A percentile compares a stretch with the other conserved stretches of the same genome.
Evolutionary conservation across 2,329 filamentous ascomycete genomes (phyloP).

Genomic region (Hymenoscyphus albidus): DNA sequence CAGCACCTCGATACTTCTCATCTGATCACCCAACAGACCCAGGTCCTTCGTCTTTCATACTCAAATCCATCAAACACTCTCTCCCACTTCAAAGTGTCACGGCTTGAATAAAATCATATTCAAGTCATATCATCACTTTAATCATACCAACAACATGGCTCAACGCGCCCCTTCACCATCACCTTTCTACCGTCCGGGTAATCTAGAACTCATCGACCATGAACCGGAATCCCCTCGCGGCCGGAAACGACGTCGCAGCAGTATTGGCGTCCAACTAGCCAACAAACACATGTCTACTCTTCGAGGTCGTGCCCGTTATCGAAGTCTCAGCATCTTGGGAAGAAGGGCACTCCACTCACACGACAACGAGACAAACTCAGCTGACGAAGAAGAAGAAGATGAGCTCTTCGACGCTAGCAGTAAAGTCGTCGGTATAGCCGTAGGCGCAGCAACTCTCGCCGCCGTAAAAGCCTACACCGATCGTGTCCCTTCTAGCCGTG

Average conservation of each 20-base stretch:
- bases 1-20: neutral
- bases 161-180: neutral
- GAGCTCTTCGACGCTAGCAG: neutral
- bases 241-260: slow-evolving; percentile 30
- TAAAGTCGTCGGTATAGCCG: neutral
- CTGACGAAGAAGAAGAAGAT: neutral
- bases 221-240: slow-evolving; percentile 27
- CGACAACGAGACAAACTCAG: neutral
- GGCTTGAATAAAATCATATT: neutral
- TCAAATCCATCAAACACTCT: neutral
- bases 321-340: neutral
- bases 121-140: neutral
- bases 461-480: neutral
- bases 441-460: neutral
- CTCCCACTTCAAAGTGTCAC: neutral
- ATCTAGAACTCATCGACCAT: neutral
- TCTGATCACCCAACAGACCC: neutral
- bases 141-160: neutral
- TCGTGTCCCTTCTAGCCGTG: neutral
- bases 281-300: neutral
- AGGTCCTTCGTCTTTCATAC: neutral
- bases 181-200: slow-evolving; percentile 2
- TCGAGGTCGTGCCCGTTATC: neutral
- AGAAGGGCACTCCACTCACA: neutral
- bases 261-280: neutral